Evolutionary conservation across 73 alveolate genomes (phyloP).

Genomic region (Paramecium sexaurelia): DNA sequence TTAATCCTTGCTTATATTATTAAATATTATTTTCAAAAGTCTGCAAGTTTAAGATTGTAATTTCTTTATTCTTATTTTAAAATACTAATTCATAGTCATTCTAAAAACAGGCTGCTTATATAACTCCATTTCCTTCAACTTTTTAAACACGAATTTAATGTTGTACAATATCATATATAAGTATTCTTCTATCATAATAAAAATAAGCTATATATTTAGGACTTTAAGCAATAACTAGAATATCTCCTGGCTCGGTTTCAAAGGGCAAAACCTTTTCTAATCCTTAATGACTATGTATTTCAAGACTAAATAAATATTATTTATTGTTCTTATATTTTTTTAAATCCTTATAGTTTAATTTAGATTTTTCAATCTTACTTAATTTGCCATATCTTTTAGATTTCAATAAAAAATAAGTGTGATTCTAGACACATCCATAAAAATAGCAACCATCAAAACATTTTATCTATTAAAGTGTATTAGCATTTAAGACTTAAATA

Average conservation of each 20-base stretch:
- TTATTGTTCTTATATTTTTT: background rate
- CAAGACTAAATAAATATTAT: background rate
- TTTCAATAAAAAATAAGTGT: background rate
- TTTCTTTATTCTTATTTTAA: background rate
- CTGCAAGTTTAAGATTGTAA: background rate
- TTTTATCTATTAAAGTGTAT: background rate
- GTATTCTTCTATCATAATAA: conserved; percentile 42
- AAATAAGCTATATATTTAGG: background rate
- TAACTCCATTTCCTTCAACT: conserved; percentile 16
- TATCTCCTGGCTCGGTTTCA: background rate
- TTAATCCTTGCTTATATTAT: background rate
- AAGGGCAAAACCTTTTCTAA: background rate
- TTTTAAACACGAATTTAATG: background rate
- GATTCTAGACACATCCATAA: background rate
- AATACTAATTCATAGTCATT: background rate
- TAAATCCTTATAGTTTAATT: background rate
- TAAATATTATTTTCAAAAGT: background rate
- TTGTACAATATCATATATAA: background rate
- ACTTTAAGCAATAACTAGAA: conserved; percentile 25
- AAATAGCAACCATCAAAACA: background rate
- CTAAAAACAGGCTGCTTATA: conserved; percentile 13
- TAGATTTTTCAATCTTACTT: background rate
- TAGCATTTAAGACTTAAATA: background rate
- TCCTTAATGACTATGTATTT: background rate
- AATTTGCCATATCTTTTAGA: background rate